These are phyloP conservation scores for Phytophthora ramorum DNA, from an alignment of 352 stramenopile genomes.

Conservation along the genomic window DNA sequence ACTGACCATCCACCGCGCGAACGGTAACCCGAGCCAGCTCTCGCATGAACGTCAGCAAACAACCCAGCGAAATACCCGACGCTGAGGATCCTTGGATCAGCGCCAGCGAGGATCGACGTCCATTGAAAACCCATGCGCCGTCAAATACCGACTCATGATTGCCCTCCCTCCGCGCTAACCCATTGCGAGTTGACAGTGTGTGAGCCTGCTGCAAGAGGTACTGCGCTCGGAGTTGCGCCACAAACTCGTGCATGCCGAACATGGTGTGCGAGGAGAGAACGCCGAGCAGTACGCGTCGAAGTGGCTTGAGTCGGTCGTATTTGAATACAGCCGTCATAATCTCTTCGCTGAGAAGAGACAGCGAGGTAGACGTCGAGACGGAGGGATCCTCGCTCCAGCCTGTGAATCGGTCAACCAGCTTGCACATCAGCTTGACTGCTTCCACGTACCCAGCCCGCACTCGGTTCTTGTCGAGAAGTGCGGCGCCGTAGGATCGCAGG, in stretches of 20 bases:
- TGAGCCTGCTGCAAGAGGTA: constrained; percentile 28
- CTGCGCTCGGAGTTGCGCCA: constrained; percentile 45
- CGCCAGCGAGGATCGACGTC: constrained; percentile 24
- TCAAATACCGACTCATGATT: constrained; percentile 28
- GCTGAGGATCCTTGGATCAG: constrained; percentile 17
- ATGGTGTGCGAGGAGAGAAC: constrained; percentile 40
- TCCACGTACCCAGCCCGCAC: constrained; percentile 41
- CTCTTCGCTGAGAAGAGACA: constrained; percentile 39
- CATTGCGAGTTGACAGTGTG: background rate
- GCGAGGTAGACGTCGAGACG: constrained; percentile 15
- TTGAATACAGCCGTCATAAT: constrained; percentile 49
- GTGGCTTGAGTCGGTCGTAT: constrained; percentile 33
- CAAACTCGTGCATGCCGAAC: constrained; percentile 46
- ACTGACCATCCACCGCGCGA: constrained; percentile 27
- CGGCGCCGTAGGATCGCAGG: constrained; percentile 22
- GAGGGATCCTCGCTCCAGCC: constrained; percentile 13
- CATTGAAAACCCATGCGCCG: constrained; percentile 37
- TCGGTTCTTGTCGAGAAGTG: constrained; percentile 41
- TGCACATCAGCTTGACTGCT: constrained; percentile 33
- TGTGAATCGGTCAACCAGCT: constrained; percentile 36
- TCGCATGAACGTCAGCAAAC: constrained; percentile 40
- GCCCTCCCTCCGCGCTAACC: background rate
- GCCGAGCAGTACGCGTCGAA: constrained; percentile 35
- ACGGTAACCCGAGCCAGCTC: constrained; percentile 37
- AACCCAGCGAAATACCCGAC: constrained; percentile 25